Conservation (phyloP, 2,329 filamentous ascomycete genomes). For the Fusarium sp. region DNA sequence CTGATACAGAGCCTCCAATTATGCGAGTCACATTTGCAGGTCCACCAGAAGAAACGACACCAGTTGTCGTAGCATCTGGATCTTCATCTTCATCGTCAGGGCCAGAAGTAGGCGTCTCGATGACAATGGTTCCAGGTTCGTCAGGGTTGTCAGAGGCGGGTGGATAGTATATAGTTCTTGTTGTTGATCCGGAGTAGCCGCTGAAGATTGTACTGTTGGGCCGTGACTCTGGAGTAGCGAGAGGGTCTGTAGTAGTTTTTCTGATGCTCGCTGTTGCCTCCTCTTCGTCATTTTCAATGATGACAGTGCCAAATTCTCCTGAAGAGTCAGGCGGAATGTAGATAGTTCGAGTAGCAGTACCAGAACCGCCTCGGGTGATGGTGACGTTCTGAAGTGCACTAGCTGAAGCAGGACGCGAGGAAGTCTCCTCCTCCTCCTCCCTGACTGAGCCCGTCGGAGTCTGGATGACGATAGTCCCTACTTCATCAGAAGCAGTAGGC, state of each 20-base stretch:
- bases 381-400: not conserved
- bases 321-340: not conserved
- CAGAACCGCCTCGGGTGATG: constrained; percentile 1
- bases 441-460: not conserved
- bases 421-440: not conserved
- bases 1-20: not conserved
- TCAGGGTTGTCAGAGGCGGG: not conserved
- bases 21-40: not conserved
- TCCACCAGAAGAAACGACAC: too few species aligned
- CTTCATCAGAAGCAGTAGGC: not conserved
- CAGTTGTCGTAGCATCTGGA: too few species aligned
- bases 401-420: not conserved
- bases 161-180: constrained; percentile 10
- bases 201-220: not conserved
- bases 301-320: not conserved
- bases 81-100: not conserved
- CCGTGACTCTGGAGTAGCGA: not conserved
- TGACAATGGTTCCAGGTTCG: constrained; percentile 15
- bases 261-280: not conserved
- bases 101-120: constrained; percentile 8
- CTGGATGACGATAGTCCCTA: constrained; percentile 1
- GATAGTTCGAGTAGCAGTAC: not conserved
- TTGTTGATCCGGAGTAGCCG: not conserved
- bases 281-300: not conserved
- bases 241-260: not conserved